Base-by-base conservation (phyloP, 2,329 filamentous ascomycete species). In the Fusarium miscanthi region DNA sequence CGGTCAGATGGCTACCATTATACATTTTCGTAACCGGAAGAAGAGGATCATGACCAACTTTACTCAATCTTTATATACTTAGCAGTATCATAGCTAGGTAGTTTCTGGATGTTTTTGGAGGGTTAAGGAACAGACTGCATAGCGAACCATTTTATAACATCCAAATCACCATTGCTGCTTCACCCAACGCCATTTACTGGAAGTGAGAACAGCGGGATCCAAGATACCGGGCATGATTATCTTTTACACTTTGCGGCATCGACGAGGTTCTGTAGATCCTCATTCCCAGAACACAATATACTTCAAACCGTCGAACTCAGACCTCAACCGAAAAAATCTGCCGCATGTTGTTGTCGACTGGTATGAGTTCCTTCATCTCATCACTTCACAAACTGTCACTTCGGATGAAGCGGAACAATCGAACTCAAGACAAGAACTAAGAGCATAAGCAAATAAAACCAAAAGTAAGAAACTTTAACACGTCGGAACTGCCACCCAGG, bases 321-420 rank as follows among this genome's bases (percentile, higher is more conserved):
- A 8, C 46, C 0, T 0, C 0, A 3, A 49, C 11, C 0, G 2
- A 0, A 23, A 17, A 9, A 19, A 23, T 23, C 30, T 33, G 46
- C 46, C 30, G n/a, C 1, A 10, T 19, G 5, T 23, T 19, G 5
- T 23, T 10, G 0, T 10, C 1, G 8, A 23, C 10, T 14, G n/a
- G 11, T 8, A 2, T 8, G 21, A 19, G 46, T 10, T 23, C 10
- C 11, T 2, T 16, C 8, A 27, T 27, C 12, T 27, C 23, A 21
- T 8, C 12, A 25, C 10, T 23, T 6, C 14, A 9, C 6, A 25
- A n/a, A n/a, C n/a, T n/a, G n/a, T n/a, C n/a, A n/a, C 7, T 12
- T 52, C 49, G 49, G 49, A 52, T 52, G 23, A 52, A 21, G 33
- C 49, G 33, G 49, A 38, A 27, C 14, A 27, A 21, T 35, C 23